A percentile compares a stretch with the other conserved stretches of the same genome.
Conservation (phyloP, 192 early-diverging fungal genomes). For the Oehlia diaphana region DNA sequence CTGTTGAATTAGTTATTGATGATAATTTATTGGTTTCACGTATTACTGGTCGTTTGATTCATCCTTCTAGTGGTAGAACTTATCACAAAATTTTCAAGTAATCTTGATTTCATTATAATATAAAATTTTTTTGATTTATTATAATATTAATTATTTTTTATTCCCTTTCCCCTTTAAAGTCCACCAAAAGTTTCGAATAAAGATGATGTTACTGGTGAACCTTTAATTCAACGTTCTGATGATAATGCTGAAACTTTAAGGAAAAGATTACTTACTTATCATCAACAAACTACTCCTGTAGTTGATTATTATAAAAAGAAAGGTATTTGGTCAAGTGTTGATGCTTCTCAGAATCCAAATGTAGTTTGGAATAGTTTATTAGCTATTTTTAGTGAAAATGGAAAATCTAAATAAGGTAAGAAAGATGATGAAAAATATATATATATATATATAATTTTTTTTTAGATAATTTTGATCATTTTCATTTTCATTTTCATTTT, state of each 20-base stretch:
- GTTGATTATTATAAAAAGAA: constrained; percentile 91
- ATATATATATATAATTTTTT: no score
- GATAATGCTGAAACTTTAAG: constrained; percentile 93
- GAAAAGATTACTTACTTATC: constrained; percentile 88
- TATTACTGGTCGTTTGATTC: constrained; percentile 96
- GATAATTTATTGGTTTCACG: constrained; percentile 91
- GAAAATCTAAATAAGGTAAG: background rate
- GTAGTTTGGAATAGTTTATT: constrained; percentile 87
- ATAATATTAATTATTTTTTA: background rate
- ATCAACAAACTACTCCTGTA: constrained; percentile 80
- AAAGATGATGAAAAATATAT: background rate
- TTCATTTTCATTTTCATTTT: no score
- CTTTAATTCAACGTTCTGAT: constrained; percentile 95
- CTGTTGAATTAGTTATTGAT: constrained; percentile 92
- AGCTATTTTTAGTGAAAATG: constrained; percentile 74
- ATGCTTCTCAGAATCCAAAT: constrained; percentile 87
- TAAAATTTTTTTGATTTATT: no score
- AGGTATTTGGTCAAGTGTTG: constrained; percentile 89
- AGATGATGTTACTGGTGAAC: constrained; percentile 98
- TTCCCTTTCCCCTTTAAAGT: constrained; percentile 22
- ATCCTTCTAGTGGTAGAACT: constrained; percentile 89
- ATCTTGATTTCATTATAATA: background rate
- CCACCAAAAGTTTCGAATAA: constrained; percentile 89
- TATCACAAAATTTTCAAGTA: constrained; percentile 94
- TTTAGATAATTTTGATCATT: no score